Base-by-base conservation (phyloP, 2,329 filamentous ascomycete genomes). In the Teratosphaeriaceae sp. region DNA sequence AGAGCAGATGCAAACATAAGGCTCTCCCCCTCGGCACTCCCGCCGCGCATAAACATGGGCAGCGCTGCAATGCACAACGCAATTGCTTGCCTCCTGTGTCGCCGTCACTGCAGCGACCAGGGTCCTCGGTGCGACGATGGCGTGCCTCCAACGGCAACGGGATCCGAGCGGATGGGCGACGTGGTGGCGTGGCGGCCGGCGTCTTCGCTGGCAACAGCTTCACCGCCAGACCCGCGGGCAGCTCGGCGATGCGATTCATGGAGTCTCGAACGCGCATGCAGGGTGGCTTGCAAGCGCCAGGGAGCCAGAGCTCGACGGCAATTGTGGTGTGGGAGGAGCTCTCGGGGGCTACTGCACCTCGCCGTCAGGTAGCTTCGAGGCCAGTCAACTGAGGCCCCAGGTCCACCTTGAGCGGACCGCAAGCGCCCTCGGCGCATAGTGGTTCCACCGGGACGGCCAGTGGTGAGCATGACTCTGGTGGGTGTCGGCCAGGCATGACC, bases 331-430 rank as follows among this genome's bases (percentile, higher is more conserved):
- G 34, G 30, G 35, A 39, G 38, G 43, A 35, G 37, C 43, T 33
- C 13, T 33, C 40, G 23, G 38, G 38, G 22, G 43, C 43, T 45
- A 45, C 43, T 45, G 43, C 39, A 42, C 18, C 19, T 19, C 27
- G 24, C 26, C 30, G 11, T 21, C 9, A 20, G 27, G 31, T 36
- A 27, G 24, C 23, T 27, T 18, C 22, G 13, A 12, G 18, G n/a
- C 44, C 45, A 47, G 31, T 44, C 45, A 43, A 15, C 11, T 23
- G 19, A 22, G 15, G 18, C 27, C 19, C 20, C 36, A 39, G 30
- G 16, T 36, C 33, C 45, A 33, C 37, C 41, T 22, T 15, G 27
- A 29, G 16, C 38, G 38, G n/a, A n/a, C 29, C 22, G 21, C 15
- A 26, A 20, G 35, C 42, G 35, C 42, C 21, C 12, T 31, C 45